Evolutionary conservation across 306 rosid genomes (phyloP), one percentile per base, ranked within the genome.

Genomic region (Morella rubra): DNA sequence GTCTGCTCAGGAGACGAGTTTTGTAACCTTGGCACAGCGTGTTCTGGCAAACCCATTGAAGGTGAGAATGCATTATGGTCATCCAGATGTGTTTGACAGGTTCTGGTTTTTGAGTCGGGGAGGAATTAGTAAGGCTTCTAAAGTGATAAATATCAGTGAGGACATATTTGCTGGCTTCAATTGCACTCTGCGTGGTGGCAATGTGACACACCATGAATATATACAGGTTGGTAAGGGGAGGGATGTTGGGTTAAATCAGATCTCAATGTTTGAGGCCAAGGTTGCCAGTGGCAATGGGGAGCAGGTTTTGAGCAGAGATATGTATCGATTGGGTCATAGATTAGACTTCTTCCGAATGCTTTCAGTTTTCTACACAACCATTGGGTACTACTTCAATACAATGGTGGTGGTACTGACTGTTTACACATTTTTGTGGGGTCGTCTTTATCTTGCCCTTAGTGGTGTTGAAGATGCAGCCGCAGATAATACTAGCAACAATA

Each of bases 291-390:
- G 98, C 77, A 94, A 86, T 51, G 98, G 98, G n/a, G 98, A 94
- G 82, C 98, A 94, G 89, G 89, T 85, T 78, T 82, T 94, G 83
- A 94, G 98, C 84, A 86, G 98, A 83, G 98, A 94, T 80, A 84
- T 94, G 55, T 94, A 94, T 75, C 91, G 98, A 56, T 85, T 93
- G 73, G 98, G 98, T 61, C 98, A 93, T 81, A 87, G 98, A 86
- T 79, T 93, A 89, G 98, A 93, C 83, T 93, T 93, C 87, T 93
- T 93, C 79, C 93, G 98, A 75, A 91, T 93, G 98, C 93, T 93
- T 50, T 93, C 98, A 13, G 86, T 93, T 82, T 93, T 91, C 91
- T 93, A 90, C 81, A 60, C 97, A 7, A 93, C 96, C 44, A 72
- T 91, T 16, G 98, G 98, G 53, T 90, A 73, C 86, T 93, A 85